These are phyloP conservation scores for Dillenia turbinata DNA, from an alignment of 164 flowering plant species.

Conservation along the genomic window DNA sequence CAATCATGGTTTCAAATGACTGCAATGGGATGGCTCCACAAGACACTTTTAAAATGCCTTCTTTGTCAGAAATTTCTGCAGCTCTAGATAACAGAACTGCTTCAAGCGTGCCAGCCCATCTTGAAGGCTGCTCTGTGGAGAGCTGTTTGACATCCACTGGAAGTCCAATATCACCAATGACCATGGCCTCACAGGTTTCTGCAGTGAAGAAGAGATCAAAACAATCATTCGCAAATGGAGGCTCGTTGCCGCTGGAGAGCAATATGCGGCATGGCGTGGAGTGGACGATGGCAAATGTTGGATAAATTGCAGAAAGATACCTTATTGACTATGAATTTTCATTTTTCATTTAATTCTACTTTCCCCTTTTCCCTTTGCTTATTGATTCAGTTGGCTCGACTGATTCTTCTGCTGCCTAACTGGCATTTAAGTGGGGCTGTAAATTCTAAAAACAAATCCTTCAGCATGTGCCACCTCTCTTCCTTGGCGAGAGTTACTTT, in stretches of 20 bases:
- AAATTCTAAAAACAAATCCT: slow-evolving; percentile 10
- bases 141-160: slow-evolving; percentile 70
- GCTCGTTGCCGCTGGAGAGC: slow-evolving; percentile 39
- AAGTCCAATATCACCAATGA: slow-evolving; percentile 51
- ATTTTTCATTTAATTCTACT: too few species aligned
- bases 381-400: neutral
- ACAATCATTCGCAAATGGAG: slow-evolving; percentile 43
- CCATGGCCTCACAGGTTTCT: slow-evolving; percentile 29
- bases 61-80: slow-evolving; percentile 40
- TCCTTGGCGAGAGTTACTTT: too few species aligned
- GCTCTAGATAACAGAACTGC: slow-evolving; percentile 36
- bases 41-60: slow-evolving; percentile 40
- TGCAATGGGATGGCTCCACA: slow-evolving; percentile 28
- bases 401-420: neutral
- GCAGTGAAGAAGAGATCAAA: slow-evolving; percentile 63
- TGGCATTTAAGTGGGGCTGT: slow-evolving; percentile 11
- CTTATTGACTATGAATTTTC: neutral
- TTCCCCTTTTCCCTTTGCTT: too few species aligned
- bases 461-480: neutral
- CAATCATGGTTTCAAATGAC: slow-evolving; percentile 58
- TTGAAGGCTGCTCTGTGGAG: slow-evolving; percentile 65
- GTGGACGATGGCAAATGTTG: slow-evolving; percentile 56
- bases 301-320: slow-evolving; percentile 18
- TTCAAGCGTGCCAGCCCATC: slow-evolving; percentile 28
- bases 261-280: slow-evolving; percentile 42